Evolutionary conservation across 495 filamentous ascomycete genomes (phyloP).

Genomic region (Darksidea phi): DNA sequence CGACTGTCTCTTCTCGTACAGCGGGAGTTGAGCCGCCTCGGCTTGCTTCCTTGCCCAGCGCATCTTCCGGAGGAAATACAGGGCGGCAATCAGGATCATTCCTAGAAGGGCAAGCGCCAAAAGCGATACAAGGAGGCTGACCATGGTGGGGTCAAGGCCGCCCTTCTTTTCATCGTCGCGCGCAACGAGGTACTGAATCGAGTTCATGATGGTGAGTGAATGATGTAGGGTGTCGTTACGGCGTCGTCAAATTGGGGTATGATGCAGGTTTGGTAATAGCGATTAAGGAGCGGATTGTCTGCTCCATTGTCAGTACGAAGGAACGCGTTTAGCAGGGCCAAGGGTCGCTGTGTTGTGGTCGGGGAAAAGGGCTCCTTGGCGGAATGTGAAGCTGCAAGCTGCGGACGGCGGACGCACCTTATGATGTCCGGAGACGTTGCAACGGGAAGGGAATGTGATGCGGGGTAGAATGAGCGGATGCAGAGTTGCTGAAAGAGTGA

Average conservation of each 20-base stretch:
- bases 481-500: conserved; percentile 80
- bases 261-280: conserved; percentile 15
- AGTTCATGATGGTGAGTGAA: conserved; percentile 21
- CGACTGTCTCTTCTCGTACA: conserved; percentile 55
- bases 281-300: conserved; percentile 25
- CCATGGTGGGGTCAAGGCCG: conserved; percentile 52
- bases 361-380: conserved; percentile 11
- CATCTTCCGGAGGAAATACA: conserved; percentile 70
- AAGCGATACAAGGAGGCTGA: conserved; percentile 76
- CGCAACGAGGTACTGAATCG: conserved; percentile 41
- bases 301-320: conserved; percentile 13
- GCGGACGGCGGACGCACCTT: conserved; percentile 31
- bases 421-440: background rate
- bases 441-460: conserved; percentile 10
- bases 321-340: background rate
- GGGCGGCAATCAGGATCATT: conserved; percentile 61
- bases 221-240: conserved; percentile 10
- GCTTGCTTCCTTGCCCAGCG: conserved; percentile 50
- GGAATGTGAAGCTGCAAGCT: conserved; percentile 29
- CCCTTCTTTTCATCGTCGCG: conserved; percentile 45
- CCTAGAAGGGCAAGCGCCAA: conserved; percentile 71
- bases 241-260: background rate
- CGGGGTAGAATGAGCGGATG: conserved; percentile 52
- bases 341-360: conserved; percentile 1
- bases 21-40: conserved; percentile 51